Base-by-base conservation (phyloP, 768 basidiomycete species). In the Lactarius pseudohatsudake region DNA sequence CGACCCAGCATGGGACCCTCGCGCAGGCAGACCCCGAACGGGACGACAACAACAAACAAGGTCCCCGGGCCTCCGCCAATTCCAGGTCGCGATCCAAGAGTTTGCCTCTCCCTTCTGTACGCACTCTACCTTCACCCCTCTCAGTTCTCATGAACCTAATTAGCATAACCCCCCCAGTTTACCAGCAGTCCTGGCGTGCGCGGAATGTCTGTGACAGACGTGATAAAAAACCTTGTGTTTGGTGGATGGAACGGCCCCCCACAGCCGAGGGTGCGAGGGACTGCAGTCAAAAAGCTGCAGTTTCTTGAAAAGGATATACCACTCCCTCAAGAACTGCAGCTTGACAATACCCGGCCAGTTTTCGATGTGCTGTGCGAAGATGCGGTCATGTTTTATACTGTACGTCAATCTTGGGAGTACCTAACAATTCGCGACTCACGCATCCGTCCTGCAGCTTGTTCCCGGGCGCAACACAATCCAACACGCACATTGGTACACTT, bases 401-500 rank as follows among this genome's bases (percentile, higher is more conserved):
- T 60, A 16, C 40, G 64, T 56, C 16, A 10, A 10, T 18, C 6
- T 43, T 6, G 0, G 36, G 34, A 13, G n/a, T n/a, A 15, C 20
- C 36, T 20, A 22, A 15, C 15, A 8, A 8, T 8, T 58, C 32
- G 2, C 16, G 4, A 30, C 16, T 30, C 22, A 5, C 34, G n/a
- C 10, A 26, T 18, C 47, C 30, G 8, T 53, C 26, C 26, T 43
- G 30, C 30, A 60, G 64, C 40, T 65, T 40, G 53, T 56, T 26
- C 59, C 64, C 13, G 53, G 50, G 22, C 32, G 40, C 32, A 45
- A 65, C 40, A 28, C 40, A 6, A 60, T 60, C 15, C 58, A 65
- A 45, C 15, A 22, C 26, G 64, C 64, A 15, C 38, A 65, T 60
- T 65, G 64, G 64, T 65, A 65, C 22, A 65, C 59, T 18, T 65